Conservation (phyloP, 169 alveolate species). For the Eimeria sp. region DNA sequence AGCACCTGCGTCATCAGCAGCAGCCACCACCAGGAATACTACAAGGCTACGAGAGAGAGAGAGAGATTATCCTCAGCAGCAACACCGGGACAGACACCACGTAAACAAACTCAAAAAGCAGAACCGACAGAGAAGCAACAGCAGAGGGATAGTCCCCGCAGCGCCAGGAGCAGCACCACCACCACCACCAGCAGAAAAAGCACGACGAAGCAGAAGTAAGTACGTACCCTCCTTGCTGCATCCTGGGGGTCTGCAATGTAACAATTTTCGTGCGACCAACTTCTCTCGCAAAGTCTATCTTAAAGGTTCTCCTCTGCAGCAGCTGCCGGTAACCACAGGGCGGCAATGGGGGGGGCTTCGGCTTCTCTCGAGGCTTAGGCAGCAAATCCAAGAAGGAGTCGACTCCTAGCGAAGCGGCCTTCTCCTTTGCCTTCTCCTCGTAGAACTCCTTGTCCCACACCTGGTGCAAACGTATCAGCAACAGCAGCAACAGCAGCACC, state of each 20-base stretch:
- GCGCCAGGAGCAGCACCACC: neutral
- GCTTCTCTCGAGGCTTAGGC: constrained; percentile 76
- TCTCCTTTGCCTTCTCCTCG: constrained; percentile 66
- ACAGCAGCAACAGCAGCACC: constrained; percentile 17
- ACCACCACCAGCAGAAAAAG: neutral
- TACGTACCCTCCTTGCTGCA: constrained; percentile 92
- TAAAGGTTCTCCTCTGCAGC: constrained; percentile 89
- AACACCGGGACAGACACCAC: neutral
- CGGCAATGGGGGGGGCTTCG: constrained; percentile 71
- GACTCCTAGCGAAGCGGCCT: constrained; percentile 60
- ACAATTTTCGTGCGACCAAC: constrained; percentile 90
- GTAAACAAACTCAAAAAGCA: neutral
- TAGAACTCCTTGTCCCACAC: constrained; percentile 83
- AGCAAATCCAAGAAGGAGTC: constrained; percentile 65
- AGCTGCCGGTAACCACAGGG: constrained; percentile 82
- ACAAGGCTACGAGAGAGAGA: no score
- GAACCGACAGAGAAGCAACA: no score
- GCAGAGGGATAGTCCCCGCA: neutral
- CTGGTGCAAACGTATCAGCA: neutral
- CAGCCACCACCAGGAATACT: neutral
- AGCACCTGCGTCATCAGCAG: neutral
- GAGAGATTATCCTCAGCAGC: neutral
- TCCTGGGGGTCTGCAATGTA: constrained; percentile 90
- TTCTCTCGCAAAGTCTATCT: constrained; percentile 89
- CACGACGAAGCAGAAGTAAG: neutral